Conservation (phyloP, 306 rosid genomes). For the Glycine latifolia region DNA sequence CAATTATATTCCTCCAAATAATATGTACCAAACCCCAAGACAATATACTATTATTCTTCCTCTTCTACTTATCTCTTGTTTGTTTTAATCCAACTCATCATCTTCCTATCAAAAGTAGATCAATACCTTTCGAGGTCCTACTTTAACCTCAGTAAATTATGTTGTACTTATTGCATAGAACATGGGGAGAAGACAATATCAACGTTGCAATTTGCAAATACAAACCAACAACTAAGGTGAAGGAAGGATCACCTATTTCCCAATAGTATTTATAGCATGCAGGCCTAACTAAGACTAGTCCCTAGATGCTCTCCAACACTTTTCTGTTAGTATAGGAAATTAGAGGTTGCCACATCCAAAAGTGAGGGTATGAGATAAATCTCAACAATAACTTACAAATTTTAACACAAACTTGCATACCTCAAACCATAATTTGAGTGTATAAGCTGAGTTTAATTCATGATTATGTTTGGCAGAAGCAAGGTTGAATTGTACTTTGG, state of each 20-base stretch:
- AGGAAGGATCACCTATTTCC: constrained; percentile 4
- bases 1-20: not conserved
- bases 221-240: constrained; percentile 3
- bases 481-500: not conserved
- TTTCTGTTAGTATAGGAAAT: not conserved
- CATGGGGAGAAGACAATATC: not conserved
- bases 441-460: not conserved
- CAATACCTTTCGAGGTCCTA: not conserved
- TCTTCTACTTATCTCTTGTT: not conserved
- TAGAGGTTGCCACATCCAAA: not conserved
- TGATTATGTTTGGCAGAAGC: not conserved
- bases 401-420: not conserved
- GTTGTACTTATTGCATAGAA: not conserved
- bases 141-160: not conserved
- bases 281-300: not conserved
- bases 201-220: not conserved
- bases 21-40: not conserved
- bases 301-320: not conserved
- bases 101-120: not conserved
- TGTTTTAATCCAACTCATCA: not conserved
- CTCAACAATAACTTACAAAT: not conserved
- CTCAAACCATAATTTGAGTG: not conserved
- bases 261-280: not conserved
- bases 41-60: not conserved
- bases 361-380: not conserved